phyloP scores from a whole-genome alignment of 306 rosid species.

The Malus orientalis region DNA sequence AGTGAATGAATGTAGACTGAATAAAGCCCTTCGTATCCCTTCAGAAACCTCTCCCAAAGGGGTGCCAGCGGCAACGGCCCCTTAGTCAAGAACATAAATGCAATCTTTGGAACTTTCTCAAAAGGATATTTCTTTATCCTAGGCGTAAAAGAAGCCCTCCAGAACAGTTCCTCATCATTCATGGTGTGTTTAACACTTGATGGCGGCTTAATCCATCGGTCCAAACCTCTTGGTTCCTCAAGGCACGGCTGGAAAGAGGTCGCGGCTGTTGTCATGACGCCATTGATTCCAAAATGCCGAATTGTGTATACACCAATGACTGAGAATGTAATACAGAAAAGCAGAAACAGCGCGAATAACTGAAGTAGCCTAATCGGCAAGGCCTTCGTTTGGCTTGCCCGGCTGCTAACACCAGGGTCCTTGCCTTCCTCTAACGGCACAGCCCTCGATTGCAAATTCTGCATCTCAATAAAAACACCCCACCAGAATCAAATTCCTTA shows the following conservation, averaged over 20 bases:
- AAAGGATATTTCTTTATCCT: slow-evolving; percentile 58
- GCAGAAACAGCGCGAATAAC: slow-evolving; percentile 54
- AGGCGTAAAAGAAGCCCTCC: slow-evolving; percentile 80
- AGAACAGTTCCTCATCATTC: slow-evolving; percentile 64
- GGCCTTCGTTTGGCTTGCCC: slow-evolving; percentile 48
- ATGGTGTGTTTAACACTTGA: slow-evolving; percentile 53
- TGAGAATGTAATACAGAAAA: slow-evolving; percentile 56
- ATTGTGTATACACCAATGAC: slow-evolving; percentile 56
- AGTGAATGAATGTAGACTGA: slow-evolving; percentile 76
- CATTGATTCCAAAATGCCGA: slow-evolving; percentile 64
- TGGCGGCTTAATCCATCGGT: slow-evolving; percentile 60
- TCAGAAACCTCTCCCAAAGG: slow-evolving; percentile 91
- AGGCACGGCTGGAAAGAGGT: slow-evolving; percentile 60
- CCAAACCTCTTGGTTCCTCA: slow-evolving; percentile 47
- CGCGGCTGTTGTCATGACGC: slow-evolving; percentile 34
- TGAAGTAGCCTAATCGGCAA: slow-evolving; percentile 55
- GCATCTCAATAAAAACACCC: slow-evolving; percentile 40
- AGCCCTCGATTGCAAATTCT: slow-evolving; percentile 71
- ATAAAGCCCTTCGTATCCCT: slow-evolving; percentile 54
- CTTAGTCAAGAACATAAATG: slow-evolving; percentile 90
- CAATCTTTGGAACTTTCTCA: slow-evolving; percentile 74
- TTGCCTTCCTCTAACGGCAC: slow-evolving; percentile 69
- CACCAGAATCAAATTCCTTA: slow-evolving; percentile 17
- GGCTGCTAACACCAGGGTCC: slow-evolving; percentile 31
- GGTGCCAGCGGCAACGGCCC: slow-evolving; percentile 90